Base-by-base conservation (phyloP, 257 asterid genomes). In the Ilex aquifolium region DNA sequence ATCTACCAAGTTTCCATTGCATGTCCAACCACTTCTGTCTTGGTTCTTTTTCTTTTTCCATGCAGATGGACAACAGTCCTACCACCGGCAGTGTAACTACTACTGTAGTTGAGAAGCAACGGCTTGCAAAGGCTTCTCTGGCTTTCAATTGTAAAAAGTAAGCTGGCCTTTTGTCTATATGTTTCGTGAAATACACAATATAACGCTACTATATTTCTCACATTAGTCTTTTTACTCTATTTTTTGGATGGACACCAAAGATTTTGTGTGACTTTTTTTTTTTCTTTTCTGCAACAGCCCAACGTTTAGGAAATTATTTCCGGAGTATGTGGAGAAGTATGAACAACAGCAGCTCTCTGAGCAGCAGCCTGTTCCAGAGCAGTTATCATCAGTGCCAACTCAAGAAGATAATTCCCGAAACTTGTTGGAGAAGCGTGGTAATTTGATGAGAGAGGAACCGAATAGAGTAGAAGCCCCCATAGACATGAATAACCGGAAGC, bases 41-140 rank as follows among this genome's bases (percentile, higher is more conserved):
- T 8, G 42, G 8, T 13, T 67, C 40, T 32, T 50, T 48, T 17
- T 62, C 2, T 13, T 17, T n/a, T 31, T 10, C n/a, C 6, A 55
- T 78, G 75, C 86, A 90, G 97, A 87, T 85, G 95, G 99, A 90
- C 77, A 78, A 63, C 66, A 86, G 95, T 73, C 97, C 97, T 32
- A 93, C 99, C 57, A 93, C 96, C 12, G 99, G 99, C 72, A 90
- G 96, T 32, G 97, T 93, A 71, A 72, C 95, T 40, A 82, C 96
- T 63, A 81, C 97, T 3, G 85, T 72, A 36, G 85, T 73, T 76
- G 97, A 87, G 83, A 93, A 88, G 69, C 85, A 74, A 61, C 78
- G 64, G 78, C 96, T 90, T 60, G 99, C 99, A 27, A 90, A 82
- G 75, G 75, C 95, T 48, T 90, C 99, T 58, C 85, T 90, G 74